Evolutionary conservation across 805 yeast species (phyloP).

Genomic region (Suhomyces emberorum): DNA sequence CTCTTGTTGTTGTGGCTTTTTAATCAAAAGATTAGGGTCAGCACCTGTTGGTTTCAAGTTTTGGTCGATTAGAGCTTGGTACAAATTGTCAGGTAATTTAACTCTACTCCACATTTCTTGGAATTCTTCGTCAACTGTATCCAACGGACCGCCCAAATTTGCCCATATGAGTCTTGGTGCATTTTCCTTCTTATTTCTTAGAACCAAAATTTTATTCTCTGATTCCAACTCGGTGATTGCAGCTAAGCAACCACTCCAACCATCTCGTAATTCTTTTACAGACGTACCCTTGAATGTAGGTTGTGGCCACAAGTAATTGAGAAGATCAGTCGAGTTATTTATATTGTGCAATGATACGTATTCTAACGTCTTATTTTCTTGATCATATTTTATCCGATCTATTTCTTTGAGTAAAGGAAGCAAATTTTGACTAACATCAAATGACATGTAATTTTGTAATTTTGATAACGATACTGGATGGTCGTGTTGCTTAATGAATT

Average conservation of each 20-base stretch:
- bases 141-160: slow-evolving; percentile 70
- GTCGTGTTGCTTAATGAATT: slow-evolving; percentile 73
- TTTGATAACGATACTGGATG: slow-evolving; percentile 65
- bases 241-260: slow-evolving; percentile 88
- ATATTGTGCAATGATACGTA: slow-evolving; percentile 89
- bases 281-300: slow-evolving; percentile 84
- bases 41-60: slow-evolving; percentile 96
- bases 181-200: slow-evolving; percentile 89
- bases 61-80: slow-evolving; percentile 69
- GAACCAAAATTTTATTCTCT: slow-evolving; percentile 72
- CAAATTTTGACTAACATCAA: slow-evolving; percentile 58
- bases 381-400: slow-evolving; percentile 71
- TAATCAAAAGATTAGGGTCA: slow-evolving; percentile 92
- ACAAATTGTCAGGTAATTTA: slow-evolving; percentile 80
- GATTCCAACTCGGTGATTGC: slow-evolving; percentile 77
- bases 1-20: slow-evolving; percentile 52
- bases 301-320: slow-evolving; percentile 72
- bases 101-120: slow-evolving; percentile 76
- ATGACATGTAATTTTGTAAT: slow-evolving; percentile 63
- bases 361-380: slow-evolving; percentile 62
- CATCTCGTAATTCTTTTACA: slow-evolving; percentile 80
- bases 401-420: slow-evolving; percentile 70
- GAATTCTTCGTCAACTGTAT: slow-evolving; percentile 75
- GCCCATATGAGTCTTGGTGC: slow-evolving; percentile 94
- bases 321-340: slow-evolving; percentile 71